phyloP scores from a whole-genome alignment of 495 filamentous ascomycete species.

The Aspergillus affinis region DNA sequence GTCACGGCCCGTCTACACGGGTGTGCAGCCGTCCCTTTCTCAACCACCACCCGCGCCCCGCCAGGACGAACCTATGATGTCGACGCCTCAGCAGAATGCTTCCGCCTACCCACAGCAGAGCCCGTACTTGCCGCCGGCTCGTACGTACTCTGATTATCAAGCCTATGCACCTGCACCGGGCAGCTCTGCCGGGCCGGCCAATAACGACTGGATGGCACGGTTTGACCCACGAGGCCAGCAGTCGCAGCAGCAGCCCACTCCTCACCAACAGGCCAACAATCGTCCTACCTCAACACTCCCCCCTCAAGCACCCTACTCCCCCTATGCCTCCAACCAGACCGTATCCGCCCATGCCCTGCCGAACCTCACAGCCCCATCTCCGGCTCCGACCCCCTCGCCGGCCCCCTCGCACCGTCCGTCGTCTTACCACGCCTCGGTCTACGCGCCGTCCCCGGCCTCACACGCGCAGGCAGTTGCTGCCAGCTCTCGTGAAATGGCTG shows the following conservation, averaged over 20 bases:
- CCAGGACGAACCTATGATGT: constrained; percentile 26
- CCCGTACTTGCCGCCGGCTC: constrained; percentile 33
- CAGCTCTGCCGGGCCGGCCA: constrained; percentile 29
- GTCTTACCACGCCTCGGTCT: constrained; percentile 32
- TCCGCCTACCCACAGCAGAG: constrained; percentile 29
- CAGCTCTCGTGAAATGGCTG: constrained; percentile 33
- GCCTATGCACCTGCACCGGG: constrained; percentile 28
- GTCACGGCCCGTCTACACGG: constrained; percentile 26
- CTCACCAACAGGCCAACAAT: constrained; percentile 24
- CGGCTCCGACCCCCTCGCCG: constrained; percentile 43
- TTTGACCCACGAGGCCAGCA: constrained; percentile 46
- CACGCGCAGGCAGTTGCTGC: constrained; percentile 25
- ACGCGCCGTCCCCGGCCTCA: constrained; percentile 32
- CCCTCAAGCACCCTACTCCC: constrained; percentile 31
- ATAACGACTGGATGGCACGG: constrained; percentile 48
- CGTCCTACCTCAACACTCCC: constrained; percentile 25
- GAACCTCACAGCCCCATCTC: constrained; percentile 34
- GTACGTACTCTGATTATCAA: constrained; percentile 39
- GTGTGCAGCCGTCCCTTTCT: constrained; percentile 15
- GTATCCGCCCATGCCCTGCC: constrained; percentile 27
- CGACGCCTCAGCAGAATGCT: constrained; percentile 21
- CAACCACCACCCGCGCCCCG: constrained; percentile 20
- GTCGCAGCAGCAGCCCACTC: constrained; percentile 24
- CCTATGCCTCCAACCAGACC: constrained; percentile 30
- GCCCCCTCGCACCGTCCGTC: constrained; percentile 34